A percentile compares a stretch with the other conserved stretches of the same genome.
Evolutionary conservation across 495 filamentous ascomycete genomes (phyloP).

Genomic region (Aspergillus heteromorphus): DNA sequence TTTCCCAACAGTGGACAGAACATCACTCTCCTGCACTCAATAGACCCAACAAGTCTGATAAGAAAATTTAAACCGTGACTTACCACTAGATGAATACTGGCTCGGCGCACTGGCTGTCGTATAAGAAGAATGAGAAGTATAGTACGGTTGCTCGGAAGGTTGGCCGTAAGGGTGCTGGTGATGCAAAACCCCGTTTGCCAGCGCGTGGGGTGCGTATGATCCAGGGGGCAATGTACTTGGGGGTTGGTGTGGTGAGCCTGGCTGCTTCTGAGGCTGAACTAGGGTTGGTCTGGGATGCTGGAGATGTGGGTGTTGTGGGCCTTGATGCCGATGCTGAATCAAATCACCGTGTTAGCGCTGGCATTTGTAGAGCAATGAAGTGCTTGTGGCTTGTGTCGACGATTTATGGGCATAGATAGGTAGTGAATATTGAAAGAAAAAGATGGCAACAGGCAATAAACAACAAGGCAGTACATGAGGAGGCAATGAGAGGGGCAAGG

Average conservation of each 20-base stretch:
- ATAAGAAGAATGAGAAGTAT: conserved; percentile 65
- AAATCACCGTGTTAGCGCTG: conserved; percentile 10
- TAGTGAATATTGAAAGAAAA: not conserved
- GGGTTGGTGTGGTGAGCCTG: conserved; percentile 42
- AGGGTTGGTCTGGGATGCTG: conserved; percentile 58
- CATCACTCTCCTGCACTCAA: not conserved
- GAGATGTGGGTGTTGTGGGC: conserved; percentile 34
- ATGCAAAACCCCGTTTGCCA: conserved; percentile 39
- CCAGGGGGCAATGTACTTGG: conserved; percentile 46
- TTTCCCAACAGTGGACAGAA: not conserved
- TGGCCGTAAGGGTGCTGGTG: conserved; percentile 51
- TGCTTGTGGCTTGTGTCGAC: not conserved
- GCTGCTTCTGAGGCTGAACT: conserved; percentile 60
- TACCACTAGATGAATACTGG: conserved; percentile 76
- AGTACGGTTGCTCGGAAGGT: conserved; percentile 67
- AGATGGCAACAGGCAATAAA: not conserved
- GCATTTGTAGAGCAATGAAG: not conserved
- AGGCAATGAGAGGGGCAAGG: not conserved
- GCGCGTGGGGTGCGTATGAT: conserved; percentile 53
- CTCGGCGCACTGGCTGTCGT: conserved; percentile 61
- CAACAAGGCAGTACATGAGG: not conserved
- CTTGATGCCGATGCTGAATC: conserved; percentile 29
- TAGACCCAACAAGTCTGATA: conserved; percentile 1
- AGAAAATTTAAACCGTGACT: conserved; percentile 26
- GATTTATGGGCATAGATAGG: not conserved